A percentile compares a stretch with the other conserved stretches of the same genome.
Conservation (phyloP, 345 rosid genomes). For the Salix brachista region DNA sequence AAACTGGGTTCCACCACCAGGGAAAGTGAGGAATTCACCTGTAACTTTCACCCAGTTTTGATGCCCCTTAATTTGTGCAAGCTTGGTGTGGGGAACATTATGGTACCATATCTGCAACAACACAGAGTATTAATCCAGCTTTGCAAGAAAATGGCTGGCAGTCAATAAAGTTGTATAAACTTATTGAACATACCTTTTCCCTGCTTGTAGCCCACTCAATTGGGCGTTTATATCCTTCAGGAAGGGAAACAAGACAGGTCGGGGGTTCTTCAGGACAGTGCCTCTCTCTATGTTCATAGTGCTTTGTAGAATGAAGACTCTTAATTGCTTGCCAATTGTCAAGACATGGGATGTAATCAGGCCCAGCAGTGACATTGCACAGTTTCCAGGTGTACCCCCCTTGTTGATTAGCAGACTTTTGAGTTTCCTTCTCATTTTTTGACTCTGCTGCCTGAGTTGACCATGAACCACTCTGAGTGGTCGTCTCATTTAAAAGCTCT, state of each 20-base stretch:
- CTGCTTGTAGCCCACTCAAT: background rate
- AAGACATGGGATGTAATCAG: conserved; percentile 96
- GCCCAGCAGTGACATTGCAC: conserved; percentile 84
- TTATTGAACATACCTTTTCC: background rate
- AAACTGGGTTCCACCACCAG: conserved; percentile 99
- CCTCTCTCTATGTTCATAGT: conserved; percentile 96
- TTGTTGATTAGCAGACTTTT: conserved; percentile 43
- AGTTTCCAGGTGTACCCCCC: conserved; percentile 60
- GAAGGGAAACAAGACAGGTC: conserved; percentile 83
- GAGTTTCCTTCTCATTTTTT: conserved; percentile 75
- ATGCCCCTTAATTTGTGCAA: conserved; percentile 82
- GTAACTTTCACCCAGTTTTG: conserved; percentile 95
- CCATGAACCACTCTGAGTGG: conserved; percentile 64
- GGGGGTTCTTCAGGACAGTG: conserved; percentile 89
- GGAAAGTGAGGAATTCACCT: conserved; percentile 91
- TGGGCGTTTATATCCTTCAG: conserved; percentile 32
- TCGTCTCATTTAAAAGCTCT: conserved; percentile 75
- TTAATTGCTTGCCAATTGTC: conserved; percentile 80
- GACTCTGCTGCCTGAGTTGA: conserved; percentile 91
- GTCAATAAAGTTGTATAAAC: background rate
- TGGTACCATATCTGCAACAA: conserved; percentile 77
- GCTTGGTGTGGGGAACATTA: conserved; percentile 91
- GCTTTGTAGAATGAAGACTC: conserved; percentile 68
- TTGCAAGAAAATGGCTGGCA: background rate
- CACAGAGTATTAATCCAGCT: conserved; percentile 7